A percentile compares a stretch with the other conserved stretches of the same genome.
Conservation (phyloP, 1,139 yeast genomes). For the Hemisphaericaspora xylanilytica region DNA sequence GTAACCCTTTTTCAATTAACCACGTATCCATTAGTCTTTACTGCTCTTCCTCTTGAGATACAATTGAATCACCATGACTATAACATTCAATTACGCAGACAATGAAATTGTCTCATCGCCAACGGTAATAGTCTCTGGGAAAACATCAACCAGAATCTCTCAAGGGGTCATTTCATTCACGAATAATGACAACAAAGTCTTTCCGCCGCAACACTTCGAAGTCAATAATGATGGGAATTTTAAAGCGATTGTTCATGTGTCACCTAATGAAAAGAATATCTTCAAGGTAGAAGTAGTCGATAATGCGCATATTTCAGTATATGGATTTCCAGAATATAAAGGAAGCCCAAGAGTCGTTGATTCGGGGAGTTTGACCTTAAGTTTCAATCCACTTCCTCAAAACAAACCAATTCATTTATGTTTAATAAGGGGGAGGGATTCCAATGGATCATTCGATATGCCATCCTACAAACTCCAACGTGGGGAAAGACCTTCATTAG, state of each 20-base stretch:
- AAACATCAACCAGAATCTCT: constrained; percentile 17
- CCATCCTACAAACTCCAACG: constrained; percentile 52
- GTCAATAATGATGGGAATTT: constrained; percentile 66
- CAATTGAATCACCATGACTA: constrained; percentile 18
- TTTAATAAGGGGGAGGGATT: constrained; percentile 73
- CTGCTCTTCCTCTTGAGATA: no score
- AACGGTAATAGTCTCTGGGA: constrained; percentile 38
- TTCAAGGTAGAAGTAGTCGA: constrained; percentile 30
- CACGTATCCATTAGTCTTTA: no score
- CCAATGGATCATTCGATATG: constrained; percentile 70
- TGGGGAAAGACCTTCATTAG: constrained; percentile 68
- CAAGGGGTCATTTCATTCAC: constrained; percentile 32
- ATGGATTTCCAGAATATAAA: constrained; percentile 30
- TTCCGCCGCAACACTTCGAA: constrained; percentile 72
- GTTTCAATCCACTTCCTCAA: constrained; percentile 57
- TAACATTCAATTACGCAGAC: constrained; percentile 33
- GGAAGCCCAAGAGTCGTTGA: constrained; percentile 25
- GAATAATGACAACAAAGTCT: constrained; percentile 45
- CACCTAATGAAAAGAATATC: constrained; percentile 57
- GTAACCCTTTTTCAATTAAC: no score
- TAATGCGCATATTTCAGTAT: constrained; percentile 24
- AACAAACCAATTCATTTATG: constrained; percentile 84
- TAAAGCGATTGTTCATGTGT: constrained; percentile 71
- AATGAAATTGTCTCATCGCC: constrained; percentile 45
- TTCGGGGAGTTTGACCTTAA: constrained; percentile 30